phyloP scores from a whole-genome alignment of 345 rosid genomes.

The Populus nigra region DNA sequence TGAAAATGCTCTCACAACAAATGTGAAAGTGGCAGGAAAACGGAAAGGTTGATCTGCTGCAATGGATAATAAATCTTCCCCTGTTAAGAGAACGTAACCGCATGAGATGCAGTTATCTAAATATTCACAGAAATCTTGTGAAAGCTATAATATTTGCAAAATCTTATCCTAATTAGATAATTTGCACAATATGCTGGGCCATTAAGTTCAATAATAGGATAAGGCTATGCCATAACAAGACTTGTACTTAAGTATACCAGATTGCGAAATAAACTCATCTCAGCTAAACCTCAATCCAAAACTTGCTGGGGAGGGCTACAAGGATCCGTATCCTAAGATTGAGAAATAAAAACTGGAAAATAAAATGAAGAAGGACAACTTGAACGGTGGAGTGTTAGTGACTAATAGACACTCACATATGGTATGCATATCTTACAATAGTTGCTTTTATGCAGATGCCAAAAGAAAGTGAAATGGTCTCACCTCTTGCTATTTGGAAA shows the following conservation, averaged over 20 bases:
- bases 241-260: neutral
- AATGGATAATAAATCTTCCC: conserved; percentile 92
- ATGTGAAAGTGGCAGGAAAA: conserved; percentile 97
- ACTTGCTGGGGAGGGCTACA: neutral
- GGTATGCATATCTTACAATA: neutral
- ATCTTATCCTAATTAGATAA: neutral
- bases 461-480: neutral
- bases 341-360: neutral
- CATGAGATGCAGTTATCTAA: conserved; percentile 16
- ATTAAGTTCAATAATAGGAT: neutral
- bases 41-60: conserved; percentile 99
- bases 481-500: neutral
- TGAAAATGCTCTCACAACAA: conserved; percentile 98
- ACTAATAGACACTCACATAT: neutral
- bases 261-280: neutral
- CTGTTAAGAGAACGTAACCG: conserved; percentile 44
- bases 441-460: neutral
- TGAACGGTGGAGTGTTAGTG: neutral
- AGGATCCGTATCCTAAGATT: neutral
- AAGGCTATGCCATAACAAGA: neutral
- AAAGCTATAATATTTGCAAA: neutral
- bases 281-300: neutral
- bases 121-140: neutral
- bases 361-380: neutral
- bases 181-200: neutral